A percentile compares a stretch with the other conserved stretches of the same genome.
Evolutionary conservation across 1,284 basidiomycete genomes (phyloP).

Genomic region (Cutaneotrichosporon sp.): DNA sequence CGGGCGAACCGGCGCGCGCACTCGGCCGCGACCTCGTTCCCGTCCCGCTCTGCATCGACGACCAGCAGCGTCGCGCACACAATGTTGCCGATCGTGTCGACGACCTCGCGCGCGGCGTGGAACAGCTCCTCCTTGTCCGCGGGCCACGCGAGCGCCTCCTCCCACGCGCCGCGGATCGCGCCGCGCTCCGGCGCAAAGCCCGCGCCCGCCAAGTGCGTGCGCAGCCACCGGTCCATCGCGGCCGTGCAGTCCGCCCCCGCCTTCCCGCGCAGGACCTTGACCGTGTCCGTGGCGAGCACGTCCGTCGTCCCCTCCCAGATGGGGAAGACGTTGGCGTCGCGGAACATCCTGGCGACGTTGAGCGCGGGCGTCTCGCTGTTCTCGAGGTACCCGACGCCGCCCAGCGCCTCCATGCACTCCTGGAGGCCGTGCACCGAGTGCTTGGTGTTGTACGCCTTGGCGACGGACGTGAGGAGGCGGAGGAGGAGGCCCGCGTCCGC

Average conservation of each 20-base stretch:
- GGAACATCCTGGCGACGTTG: conserved; percentile 53
- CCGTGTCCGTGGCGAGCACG: conserved; percentile 23
- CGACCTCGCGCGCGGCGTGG: conserved; percentile 11
- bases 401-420: conserved; percentile 71
- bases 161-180: conserved; percentile 9
- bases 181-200: conserved; percentile 5
- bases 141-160: not conserved
- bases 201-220: not conserved
- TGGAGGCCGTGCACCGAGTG: conserved; percentile 66
- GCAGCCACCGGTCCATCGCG: conserved; percentile 17
- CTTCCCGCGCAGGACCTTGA: conserved; percentile 22
- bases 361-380: conserved; percentile 63
- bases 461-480: conserved; percentile 68
- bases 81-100: conserved; percentile 15
- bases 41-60: conserved; percentile 20
- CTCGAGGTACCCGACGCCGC: conserved; percentile 81
- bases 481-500: conserved; percentile 60
- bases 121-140: conserved; percentile 21
- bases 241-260: not conserved
- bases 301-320: conserved; percentile 75
- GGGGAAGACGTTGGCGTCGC: conserved; percentile 71
- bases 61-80: conserved; percentile 19
- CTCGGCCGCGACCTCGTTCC: conserved; percentile 14
- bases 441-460: conserved; percentile 71
- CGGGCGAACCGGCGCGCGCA: conserved; percentile 16